Evolutionary conservation across 768 basidiomycete species (phyloP).

Genomic region (Leucocoprinus birnbaumii): DNA sequence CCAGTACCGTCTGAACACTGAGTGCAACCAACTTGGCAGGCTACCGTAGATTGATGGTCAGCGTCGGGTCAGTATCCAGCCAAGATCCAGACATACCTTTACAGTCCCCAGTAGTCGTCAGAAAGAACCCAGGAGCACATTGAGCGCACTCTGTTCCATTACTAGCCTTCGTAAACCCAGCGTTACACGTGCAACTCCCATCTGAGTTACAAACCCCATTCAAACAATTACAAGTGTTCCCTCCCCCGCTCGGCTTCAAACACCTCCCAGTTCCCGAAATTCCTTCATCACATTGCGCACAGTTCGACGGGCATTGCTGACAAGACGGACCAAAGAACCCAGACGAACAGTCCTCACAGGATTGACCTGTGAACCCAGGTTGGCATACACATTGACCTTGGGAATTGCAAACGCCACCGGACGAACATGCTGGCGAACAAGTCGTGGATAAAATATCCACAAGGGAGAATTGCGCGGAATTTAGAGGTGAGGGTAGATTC

Average conservation of each 20-base stretch:
- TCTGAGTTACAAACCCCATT: slow-evolving; percentile 72
- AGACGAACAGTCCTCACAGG: slow-evolving; percentile 70
- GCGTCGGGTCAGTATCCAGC: slow-evolving; percentile 20
- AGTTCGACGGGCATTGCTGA: slow-evolving; percentile 61
- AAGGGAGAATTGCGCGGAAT: slow-evolving; percentile 41
- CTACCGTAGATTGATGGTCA: slow-evolving; percentile 38
- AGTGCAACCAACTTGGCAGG: slow-evolving; percentile 75
- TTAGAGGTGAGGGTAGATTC: slow-evolving; percentile 56
- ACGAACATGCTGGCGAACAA: slow-evolving; percentile 71
- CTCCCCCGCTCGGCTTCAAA: slow-evolving; percentile 35
- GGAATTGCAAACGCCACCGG: slow-evolving; percentile 55
- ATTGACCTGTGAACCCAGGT: slow-evolving; percentile 66
- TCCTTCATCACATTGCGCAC: slow-evolving; percentile 72
- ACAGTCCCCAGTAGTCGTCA: slow-evolving; percentile 68
- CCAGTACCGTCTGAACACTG: slow-evolving; percentile 64
- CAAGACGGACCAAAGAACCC: slow-evolving; percentile 74
- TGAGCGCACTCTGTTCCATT: slow-evolving; percentile 76
- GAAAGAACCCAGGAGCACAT: slow-evolving; percentile 76
- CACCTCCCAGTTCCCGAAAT: slow-evolving; percentile 73
- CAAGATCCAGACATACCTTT: slow-evolving; percentile 46
- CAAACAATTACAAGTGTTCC: slow-evolving; percentile 59
- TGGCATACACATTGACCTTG: slow-evolving; percentile 69
- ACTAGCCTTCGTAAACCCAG: slow-evolving; percentile 67
- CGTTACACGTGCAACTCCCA: slow-evolving; percentile 70
- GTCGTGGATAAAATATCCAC: slow-evolving; percentile 69